Percentiles rank a stretch among this genome's conserved stretches.
Conservation (phyloP, 2,329 filamentous ascomycete species). For the Tetracladium maxilliforme region DNA sequence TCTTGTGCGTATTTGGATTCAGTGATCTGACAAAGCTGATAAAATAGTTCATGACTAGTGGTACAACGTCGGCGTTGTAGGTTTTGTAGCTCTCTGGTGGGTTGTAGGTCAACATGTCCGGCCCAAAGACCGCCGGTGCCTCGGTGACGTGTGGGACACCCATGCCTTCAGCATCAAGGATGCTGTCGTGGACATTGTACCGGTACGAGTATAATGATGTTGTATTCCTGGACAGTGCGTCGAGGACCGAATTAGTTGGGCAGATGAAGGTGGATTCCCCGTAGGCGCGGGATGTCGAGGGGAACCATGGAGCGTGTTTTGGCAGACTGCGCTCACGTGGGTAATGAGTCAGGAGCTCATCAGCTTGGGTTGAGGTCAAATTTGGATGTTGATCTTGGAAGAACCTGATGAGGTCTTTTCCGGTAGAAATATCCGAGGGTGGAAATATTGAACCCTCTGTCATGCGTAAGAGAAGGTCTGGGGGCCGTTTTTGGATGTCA, state of each 20-base stretch:
- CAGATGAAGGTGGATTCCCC: constrained; percentile 35
- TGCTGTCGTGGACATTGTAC: constrained; percentile 25
- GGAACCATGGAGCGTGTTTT: constrained; percentile 18
- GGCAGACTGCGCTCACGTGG: constrained; percentile 13
- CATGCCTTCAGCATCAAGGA: constrained; percentile 17
- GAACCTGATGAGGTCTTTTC: no score
- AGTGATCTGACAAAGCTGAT: constrained; percentile 24
- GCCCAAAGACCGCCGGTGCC: constrained; percentile 19
- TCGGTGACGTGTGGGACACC: constrained; percentile 22
- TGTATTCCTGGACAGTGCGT: no score
- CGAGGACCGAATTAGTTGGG: constrained; percentile 24
- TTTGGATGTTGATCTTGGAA: constrained; percentile 21
- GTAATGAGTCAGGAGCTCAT: constrained; percentile 15
- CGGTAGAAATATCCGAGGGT: no score
- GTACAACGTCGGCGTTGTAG: constrained; percentile 15
- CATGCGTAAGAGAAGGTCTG: no score
- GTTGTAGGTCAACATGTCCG: constrained; percentile 10
- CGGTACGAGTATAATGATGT: no score
- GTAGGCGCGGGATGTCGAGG: constrained; percentile 20
- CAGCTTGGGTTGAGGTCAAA: constrained; percentile 12
- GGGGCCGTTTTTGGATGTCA: no score
- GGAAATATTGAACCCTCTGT: no score
- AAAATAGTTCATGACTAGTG: constrained; percentile 23
- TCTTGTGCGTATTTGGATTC: constrained; percentile 21
- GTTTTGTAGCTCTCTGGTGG: constrained; percentile 12